phyloP scores from a whole-genome alignment of 768 basidiomycete species.

The Tricholoma furcatifolium region DNA sequence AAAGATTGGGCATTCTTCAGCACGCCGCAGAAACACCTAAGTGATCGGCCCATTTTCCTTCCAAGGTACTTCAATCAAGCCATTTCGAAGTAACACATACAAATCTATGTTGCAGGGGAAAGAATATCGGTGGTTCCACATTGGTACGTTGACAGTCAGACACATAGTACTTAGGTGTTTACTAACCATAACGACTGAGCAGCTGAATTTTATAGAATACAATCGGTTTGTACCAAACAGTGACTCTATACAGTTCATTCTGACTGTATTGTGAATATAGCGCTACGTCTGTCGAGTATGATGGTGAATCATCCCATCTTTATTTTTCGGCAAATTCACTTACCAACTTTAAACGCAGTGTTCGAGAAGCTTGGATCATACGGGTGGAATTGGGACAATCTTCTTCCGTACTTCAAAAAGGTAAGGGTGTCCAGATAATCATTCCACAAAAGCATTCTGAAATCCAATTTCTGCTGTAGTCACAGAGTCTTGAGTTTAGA shows the following conservation, averaged over 20 bases:
- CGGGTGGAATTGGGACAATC: conserved; percentile 2
- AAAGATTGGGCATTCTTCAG: conserved; percentile 2
- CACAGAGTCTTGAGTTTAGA: not conserved
- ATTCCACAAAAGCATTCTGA: no score
- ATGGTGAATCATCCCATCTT: not conserved
- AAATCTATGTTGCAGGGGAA: not conserved
- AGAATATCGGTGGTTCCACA: not conserved
- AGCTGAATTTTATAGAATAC: conserved; percentile 1
- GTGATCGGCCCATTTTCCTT: not conserved
- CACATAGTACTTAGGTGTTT: not conserved
- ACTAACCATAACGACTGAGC: no score
- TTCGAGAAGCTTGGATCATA: not conserved
- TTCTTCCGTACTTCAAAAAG: conserved; percentile 6
- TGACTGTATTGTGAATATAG: not conserved
- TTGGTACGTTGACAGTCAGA: not conserved
- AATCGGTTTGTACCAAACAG: not conserved
- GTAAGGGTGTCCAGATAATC: not conserved
- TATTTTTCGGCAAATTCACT: not conserved
- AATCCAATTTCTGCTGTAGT: not conserved
- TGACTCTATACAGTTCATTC: no score
- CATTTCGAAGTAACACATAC: no score
- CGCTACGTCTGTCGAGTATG: not conserved
- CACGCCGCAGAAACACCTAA: not conserved
- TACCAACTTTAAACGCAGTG: not conserved
- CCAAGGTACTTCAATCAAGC: no score